A percentile compares a stretch with the other conserved stretches of the same genome.
These are phyloP conservation scores for Gynostemma pentaphyllum DNA, from an alignment of 306 rosid species.

Conservation along the genomic window DNA sequence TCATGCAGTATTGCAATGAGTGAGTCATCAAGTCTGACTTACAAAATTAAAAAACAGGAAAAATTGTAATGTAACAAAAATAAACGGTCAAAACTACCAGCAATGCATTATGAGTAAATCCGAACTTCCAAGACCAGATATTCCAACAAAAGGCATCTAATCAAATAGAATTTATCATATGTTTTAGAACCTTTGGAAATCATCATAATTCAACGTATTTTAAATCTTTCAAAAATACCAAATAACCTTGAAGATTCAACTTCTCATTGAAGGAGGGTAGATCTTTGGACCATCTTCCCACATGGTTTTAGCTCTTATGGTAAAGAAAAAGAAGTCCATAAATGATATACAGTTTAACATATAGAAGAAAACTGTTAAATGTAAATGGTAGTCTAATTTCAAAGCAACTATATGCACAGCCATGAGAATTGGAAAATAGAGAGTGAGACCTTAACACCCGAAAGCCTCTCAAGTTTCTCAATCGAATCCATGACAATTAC, in stretches of 20 bases:
- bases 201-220: neutral
- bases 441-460: slow-evolving; percentile 64
- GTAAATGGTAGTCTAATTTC: neutral
- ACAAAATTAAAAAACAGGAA: neutral
- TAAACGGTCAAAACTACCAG: neutral
- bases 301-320: neutral
- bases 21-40: no score
- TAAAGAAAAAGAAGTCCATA: neutral
- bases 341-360: neutral
- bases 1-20: neutral
- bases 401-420: neutral
- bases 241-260: neutral
- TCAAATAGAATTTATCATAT: neutral
- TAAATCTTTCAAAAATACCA: neutral
- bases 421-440: slow-evolving; percentile 6
- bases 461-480: slow-evolving; percentile 74
- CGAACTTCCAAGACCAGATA: neutral
- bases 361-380: neutral
- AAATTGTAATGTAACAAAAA: neutral
- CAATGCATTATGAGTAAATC: neutral
- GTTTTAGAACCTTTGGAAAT: neutral
- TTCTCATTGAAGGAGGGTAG: neutral
- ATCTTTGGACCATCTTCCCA: neutral
- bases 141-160: neutral
- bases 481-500: slow-evolving; percentile 66